Evolutionary conservation across 768 basidiomycete species (phyloP).

Genomic region (Tricholoma flavovirens): DNA sequence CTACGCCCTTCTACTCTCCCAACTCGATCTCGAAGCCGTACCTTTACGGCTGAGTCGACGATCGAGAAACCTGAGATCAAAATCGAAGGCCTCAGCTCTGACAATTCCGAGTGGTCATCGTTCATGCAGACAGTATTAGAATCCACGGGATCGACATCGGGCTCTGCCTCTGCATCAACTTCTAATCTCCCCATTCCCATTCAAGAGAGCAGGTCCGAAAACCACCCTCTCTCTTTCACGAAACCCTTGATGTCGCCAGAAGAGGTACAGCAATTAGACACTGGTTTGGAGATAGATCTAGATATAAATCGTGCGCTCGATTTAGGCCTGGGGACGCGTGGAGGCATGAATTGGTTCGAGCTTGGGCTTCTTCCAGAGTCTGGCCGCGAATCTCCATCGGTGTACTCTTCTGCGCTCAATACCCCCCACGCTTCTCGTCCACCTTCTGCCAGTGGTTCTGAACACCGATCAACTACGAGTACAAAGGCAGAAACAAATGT

Average conservation of each 20-base stretch:
- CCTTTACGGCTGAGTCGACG: constrained; percentile 3
- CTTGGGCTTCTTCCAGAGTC: constrained; percentile 31
- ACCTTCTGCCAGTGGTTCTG: constrained; percentile 16
- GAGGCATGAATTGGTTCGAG: constrained; percentile 35
- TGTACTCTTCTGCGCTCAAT: constrained; percentile 31
- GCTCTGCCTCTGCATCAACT: constrained; percentile 3
- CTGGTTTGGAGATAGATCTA: constrained; percentile 31
- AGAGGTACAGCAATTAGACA: constrained; percentile 30
- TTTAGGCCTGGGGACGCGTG: constrained; percentile 31
- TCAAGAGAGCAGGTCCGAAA: background rate
- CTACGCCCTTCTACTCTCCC: constrained; percentile 28
- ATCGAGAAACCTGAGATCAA: constrained; percentile 21
- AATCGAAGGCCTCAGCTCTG: constrained; percentile 27
- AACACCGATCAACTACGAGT: constrained; percentile 14
- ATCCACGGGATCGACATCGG: constrained; percentile 13
- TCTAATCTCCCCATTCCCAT: background rate
- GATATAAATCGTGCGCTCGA: constrained; percentile 35
- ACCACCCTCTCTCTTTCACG: constrained; percentile 1
- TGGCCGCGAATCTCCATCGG: constrained; percentile 30
- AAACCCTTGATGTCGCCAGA: constrained; percentile 27
- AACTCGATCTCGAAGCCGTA: constrained; percentile 5
- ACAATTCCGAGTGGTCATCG: constrained; percentile 35
- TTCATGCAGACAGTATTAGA: constrained; percentile 34
- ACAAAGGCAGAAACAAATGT: constrained; percentile 6
- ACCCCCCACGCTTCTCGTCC: constrained; percentile 25